Base-by-base conservation (phyloP, 169 alveolate genomes). In the Plasmodium coatneyi region DNA sequence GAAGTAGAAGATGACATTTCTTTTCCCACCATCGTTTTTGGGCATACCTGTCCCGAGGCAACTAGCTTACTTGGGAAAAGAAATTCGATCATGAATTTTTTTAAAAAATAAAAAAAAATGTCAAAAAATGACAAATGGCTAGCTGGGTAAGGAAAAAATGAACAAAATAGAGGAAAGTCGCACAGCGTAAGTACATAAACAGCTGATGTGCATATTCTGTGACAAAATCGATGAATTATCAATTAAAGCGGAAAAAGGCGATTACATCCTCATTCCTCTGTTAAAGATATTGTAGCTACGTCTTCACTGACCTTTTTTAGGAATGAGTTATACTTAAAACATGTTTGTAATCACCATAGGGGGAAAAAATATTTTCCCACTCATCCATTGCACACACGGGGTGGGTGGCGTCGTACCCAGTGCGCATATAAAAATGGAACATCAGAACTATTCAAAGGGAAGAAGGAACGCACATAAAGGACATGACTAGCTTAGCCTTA, bases 21-120 rank as follows among this genome's bases (percentile, higher is more conserved):
- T 92, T 56, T 92, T 56, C 97, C 97, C 32, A 82, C 95, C 54
- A 96, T 96, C 19, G 49, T 83, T 4, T 96, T 87, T 95, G 96
- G 97, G 9, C 96, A 95, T 84, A 90, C 95, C 19, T 95, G 96
- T 71, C 96, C 96, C 7, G 97, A 96, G 84, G 93, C 96, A 30
- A 83, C 92, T 25, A 56, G 82, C 39, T 56, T 96, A 34, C 54
- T 96, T 28, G 84, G 43, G 41, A 92, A 71, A 78, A 84, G 79
- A 46, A 71, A 39, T 79, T 56, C 79, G 10, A n/a, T 82, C 36
- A 30, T 71, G 46, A 9, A 56, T 36, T 60, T 79, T 80, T 90
- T 81, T 46, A 90, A 39, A 81, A 82, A 79, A 30, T 39, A 70
- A 52, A 30, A 71, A 36, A 81, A 82, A 79, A 30, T 22, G 5